phyloP scores from a whole-genome alignment of 805 yeast species.

The Pichia exigua region DNA sequence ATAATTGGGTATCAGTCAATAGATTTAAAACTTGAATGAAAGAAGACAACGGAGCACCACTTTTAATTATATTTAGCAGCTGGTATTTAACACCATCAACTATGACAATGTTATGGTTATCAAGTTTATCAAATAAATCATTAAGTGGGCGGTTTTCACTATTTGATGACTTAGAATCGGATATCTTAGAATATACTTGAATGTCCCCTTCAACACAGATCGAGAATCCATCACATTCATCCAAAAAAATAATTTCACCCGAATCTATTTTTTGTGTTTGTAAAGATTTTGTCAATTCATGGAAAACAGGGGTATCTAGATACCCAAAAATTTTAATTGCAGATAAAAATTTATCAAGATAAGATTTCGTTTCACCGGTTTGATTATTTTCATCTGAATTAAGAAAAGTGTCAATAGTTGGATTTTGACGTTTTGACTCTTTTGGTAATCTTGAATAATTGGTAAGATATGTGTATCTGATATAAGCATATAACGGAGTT shows the following conservation, averaged over 20 bases:
- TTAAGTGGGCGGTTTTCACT: conserved; percentile 13
- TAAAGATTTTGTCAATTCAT: conserved; percentile 86
- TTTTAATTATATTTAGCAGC: conserved; percentile 67
- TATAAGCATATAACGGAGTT: conserved; percentile 35
- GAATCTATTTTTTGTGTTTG: conserved; percentile 74
- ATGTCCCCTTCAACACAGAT: conserved; percentile 89
- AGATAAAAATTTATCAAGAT: conserved; percentile 79
- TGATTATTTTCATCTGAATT: conserved; percentile 29
- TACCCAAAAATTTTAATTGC: conserved; percentile 95
- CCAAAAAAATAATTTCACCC: conserved; percentile 69
- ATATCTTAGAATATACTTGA: conserved; percentile 60
- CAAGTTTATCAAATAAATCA: conserved; percentile 23
- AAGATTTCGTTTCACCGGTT: conserved; percentile 44
- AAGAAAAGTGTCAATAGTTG: conserved; percentile 40
- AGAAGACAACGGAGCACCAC: conserved; percentile 82
- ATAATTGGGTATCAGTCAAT: conserved; percentile 30
- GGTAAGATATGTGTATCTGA: conserved; percentile 58
- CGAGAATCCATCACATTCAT: conserved; percentile 67
- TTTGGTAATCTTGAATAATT: conserved; percentile 50
- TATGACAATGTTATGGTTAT: conserved; percentile 34
- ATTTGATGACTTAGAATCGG: conserved; percentile 16
- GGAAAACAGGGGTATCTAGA: conserved; percentile 81
- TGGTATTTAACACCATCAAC: conserved; percentile 61
- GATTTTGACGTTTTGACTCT: conserved; percentile 36
- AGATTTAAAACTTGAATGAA: conserved; percentile 71